Base-by-base conservation (phyloP, 148 eudicot species). In the Linanthus parryae region DNA sequence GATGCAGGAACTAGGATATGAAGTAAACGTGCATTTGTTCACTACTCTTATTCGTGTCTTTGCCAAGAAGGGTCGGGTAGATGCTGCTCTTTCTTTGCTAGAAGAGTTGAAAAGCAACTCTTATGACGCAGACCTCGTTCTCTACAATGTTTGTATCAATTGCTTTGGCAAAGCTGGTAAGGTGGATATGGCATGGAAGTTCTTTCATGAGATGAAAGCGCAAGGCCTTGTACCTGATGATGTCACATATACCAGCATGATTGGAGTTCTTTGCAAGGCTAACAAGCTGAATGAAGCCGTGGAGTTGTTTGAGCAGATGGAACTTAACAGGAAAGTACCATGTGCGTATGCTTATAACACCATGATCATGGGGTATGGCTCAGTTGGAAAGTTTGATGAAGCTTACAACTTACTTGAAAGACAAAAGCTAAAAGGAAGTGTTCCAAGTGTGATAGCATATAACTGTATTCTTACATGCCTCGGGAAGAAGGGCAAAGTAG, bases 321-420 rank as follows among this genome's bases (percentile, higher is more conserved):
- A 92, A 55, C 42, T 54, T 33, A 65, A 73, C 48, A 73, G 80
- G 44, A 77, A 74, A 59, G 85, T 82, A 27, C 98, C 96, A n/a
- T 87, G 98, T 75, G 96, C 98, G 21, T 92, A 87, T 65, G 98
- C 98, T 33, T 92, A 92, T 75, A 87, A 67, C 73, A 92, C 98
- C 22, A 81, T 92, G 96, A 81, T 92, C 40, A 92, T 92, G 98
- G 98, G 96, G 24, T 92, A 87, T 61, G 98, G 96, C 37, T 73
- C 79, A 10, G 81, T 75, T 39, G 98, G 98, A 51, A 87, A 56
- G 67, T 92, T 92, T 51, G 74, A 77, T 38, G 84, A 92, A 67
- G 96, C 96, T 4, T 86, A 77, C 53, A 52, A 41, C 36, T 74
- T 87, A 56, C 87, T 92, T 2, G 96, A 92, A 57, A 82, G 81